phyloP scores from a whole-genome alignment of 768 basidiomycete genomes.

The Lentinus tigrinus region DNA sequence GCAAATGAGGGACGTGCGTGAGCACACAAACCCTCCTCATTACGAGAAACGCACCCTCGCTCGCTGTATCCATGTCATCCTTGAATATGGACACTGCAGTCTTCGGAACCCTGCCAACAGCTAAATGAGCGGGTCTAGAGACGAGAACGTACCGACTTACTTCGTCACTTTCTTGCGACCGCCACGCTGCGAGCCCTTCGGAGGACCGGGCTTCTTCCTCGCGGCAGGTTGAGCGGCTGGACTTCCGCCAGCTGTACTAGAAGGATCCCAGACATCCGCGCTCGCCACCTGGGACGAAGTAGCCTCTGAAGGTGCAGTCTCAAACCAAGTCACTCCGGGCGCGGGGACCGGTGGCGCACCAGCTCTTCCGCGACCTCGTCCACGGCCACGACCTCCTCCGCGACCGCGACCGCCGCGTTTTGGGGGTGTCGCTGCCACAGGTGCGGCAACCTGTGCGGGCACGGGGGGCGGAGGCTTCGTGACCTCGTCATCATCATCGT shows the following conservation, averaged over 20 bases:
- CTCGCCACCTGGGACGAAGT: constrained; percentile 8
- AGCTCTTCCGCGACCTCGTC: constrained; percentile 15
- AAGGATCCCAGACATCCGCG: constrained; percentile 16
- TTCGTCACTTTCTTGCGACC: constrained; percentile 31
- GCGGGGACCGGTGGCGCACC: constrained; percentile 3
- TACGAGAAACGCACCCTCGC: constrained; percentile 51
- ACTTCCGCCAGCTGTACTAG: constrained; percentile 4
- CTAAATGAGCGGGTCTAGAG: neutral
- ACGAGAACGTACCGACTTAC: constrained; percentile 11
- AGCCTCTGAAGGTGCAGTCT: constrained; percentile 39
- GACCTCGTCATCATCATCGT: constrained; percentile 56
- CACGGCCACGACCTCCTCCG: constrained; percentile 30
- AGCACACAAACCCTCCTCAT: neutral
- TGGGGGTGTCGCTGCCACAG: constrained; percentile 17
- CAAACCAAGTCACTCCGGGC: constrained; percentile 28
- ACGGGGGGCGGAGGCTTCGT: constrained; percentile 22
- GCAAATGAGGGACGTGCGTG: constrained; percentile 9
- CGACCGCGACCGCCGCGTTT: constrained; percentile 42
- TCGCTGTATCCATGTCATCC: constrained; percentile 50
- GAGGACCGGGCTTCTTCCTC: constrained; percentile 26
- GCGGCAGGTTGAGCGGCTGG: constrained; percentile 5
- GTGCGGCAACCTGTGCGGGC: constrained; percentile 14
- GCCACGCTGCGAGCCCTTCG: constrained; percentile 28
- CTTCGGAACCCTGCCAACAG: neutral
- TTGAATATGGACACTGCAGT: constrained; percentile 20